Base-by-base conservation (phyloP, 352 stramenopile species). In the Elongisporangium prolatum region DNA sequence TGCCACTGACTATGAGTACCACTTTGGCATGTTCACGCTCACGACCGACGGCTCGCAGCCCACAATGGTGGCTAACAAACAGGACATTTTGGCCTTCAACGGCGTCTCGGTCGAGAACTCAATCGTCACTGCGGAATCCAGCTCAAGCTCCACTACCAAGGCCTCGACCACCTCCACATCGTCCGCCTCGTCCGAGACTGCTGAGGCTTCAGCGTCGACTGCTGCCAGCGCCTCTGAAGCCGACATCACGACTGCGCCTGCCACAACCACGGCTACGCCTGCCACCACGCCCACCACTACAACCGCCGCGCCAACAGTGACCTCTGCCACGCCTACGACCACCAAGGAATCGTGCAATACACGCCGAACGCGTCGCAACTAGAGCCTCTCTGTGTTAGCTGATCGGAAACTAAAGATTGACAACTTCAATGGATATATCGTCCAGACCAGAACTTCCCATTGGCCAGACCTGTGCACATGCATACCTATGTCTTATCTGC, bases 11-110 rank as follows among this genome's bases (percentile, higher is more conserved):
- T 67, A 78, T 44, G 75, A 80, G 63, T 68, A 77, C 52, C 75
- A 83, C 72, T 71, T 64, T 24, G 68, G 75, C 48, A 58, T 80
- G 24, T 60, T 82, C 61, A 82, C 72, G 49, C 64, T 77, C 56
- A 72, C 72, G 66, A 60, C 71, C 57, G 75, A 76, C 55, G 65
- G 61, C 44, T 68, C 61, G 52, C 52, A 59, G 40, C 61, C 69
- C 2, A 60, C 65, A 56, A 80, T 77, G 69, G 66, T 63, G 22
- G 57, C 62, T 4, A 13, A 17, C 34, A 61, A 72, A 50, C 68
- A 74, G 56, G 71, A 80, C 54, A 67, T 70, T 4, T 48, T 80
- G 44, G 72, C 65, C 13, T 80, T 75, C 65, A 80, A 72, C 61
- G 71, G 72, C 21, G 69, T 80, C 44, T 69, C 72, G 25, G 67